These are phyloP conservation scores for Delonix regia DNA, from an alignment of 306 rosid genomes.

Conservation along the genomic window DNA sequence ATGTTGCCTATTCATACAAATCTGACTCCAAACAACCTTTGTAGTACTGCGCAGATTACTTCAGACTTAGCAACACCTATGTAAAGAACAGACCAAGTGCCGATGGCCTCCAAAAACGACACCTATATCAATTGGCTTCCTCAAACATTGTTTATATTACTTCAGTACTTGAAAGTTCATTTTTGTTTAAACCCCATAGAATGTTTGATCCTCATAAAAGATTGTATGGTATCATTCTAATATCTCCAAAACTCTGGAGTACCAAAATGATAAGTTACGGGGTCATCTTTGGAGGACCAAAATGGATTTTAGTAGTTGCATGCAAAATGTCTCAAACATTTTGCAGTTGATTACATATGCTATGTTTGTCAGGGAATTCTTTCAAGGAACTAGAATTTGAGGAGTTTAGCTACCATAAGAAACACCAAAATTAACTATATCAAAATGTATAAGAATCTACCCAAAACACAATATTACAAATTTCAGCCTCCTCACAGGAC, in stretches of 20 bases:
- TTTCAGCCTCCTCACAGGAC: not conserved
- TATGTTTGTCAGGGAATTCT: not conserved
- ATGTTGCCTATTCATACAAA: conserved; percentile 13
- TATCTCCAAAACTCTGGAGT: not conserved
- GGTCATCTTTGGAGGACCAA: not conserved
- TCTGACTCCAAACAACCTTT: not conserved
- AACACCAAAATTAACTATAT: not conserved
- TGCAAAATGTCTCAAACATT: conserved; percentile 15
- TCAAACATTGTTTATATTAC: not conserved
- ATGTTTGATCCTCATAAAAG: not conserved
- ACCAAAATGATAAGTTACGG: not conserved
- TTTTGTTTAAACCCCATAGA: not conserved
- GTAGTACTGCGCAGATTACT: not conserved
- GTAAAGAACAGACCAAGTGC: not conserved
- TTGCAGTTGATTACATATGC: conserved; percentile 10
- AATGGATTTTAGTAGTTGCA: not conserved
- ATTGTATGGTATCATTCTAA: not conserved
- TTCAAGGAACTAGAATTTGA: conserved; percentile 17
- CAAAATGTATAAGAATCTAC: not conserved
- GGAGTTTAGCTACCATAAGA: not conserved
- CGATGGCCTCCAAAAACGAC: not conserved
- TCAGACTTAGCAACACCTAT: not conserved
- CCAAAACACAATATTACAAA: conserved; percentile 13
- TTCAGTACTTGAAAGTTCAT: not conserved
- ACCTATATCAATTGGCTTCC: not conserved